phyloP scores from a whole-genome alignment of 129 eudicot genomes.

The Artemisia tridentata region DNA sequence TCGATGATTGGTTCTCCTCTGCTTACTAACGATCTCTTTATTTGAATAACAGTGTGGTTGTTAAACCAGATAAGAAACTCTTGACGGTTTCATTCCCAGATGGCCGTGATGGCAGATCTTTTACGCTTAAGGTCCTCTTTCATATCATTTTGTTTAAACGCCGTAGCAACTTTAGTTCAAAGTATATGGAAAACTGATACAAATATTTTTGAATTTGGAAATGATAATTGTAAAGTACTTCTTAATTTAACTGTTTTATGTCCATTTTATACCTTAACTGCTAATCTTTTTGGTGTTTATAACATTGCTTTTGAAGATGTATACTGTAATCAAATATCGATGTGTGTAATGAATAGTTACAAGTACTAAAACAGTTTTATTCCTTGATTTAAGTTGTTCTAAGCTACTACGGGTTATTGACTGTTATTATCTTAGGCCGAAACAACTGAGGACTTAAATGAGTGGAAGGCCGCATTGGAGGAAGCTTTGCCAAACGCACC shows the following conservation, averaged over 20 bases:
- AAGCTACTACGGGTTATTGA: neutral
- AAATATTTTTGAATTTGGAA: neutral
- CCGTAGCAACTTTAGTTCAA: neutral
- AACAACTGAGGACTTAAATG: conserved; percentile 74
- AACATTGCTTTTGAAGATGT: neutral
- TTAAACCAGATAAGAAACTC: conserved; percentile 83
- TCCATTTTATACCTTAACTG: neutral
- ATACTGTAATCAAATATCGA: conserved; percentile 15
- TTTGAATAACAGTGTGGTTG: conserved; percentile 64
- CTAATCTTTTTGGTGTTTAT: neutral
- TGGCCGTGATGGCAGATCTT: conserved; percentile 89
- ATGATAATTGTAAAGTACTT: conserved; percentile 14
- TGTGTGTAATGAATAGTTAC: neutral
- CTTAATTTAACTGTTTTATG: neutral
- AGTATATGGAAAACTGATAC: neutral
- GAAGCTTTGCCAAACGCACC: conserved; percentile 91
- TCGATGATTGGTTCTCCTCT: neutral
- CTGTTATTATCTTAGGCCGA: conserved; percentile 63
- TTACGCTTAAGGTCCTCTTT: conserved; percentile 83
- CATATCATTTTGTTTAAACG: neutral
- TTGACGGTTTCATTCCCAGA: conserved; percentile 84
- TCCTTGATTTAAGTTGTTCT: neutral
- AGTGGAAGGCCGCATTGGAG: conserved; percentile 89
- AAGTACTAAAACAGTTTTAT: neutral
- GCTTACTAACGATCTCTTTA: conserved; percentile 14